Evolutionary conservation across 1,284 basidiomycete species (phyloP).

Genomic region (Schizophyllum amplum): DNA sequence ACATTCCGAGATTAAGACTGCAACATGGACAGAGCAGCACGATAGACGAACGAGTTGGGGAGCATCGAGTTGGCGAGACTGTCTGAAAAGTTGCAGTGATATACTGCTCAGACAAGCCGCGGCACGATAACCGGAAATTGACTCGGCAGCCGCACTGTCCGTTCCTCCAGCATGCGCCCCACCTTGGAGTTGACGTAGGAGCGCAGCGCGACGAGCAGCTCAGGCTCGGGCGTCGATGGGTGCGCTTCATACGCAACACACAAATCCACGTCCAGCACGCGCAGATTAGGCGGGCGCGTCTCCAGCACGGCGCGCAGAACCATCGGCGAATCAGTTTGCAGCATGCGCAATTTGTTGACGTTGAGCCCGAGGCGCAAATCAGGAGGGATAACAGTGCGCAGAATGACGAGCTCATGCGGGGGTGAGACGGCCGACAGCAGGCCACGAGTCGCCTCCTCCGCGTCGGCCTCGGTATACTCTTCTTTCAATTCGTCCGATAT

Average conservation of each 20-base stretch:
- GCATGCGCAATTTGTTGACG: neutral
- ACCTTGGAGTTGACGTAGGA: neutral
- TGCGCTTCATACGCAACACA: neutral
- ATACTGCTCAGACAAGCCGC: too few relatives aligned
- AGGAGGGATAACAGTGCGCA: neutral
- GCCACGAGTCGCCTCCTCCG: neutral
- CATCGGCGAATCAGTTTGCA: neutral
- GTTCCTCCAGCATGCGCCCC: neutral
- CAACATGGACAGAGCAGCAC: too few relatives aligned
- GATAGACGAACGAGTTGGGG: too few relatives aligned
- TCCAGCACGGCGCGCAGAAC: neutral
- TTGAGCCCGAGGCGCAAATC: neutral
- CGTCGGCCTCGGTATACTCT: neutral
- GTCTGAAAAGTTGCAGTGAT: too few relatives aligned
- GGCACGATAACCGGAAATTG: neutral
- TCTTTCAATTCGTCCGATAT: too few relatives aligned
- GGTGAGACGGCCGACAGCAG: neutral
- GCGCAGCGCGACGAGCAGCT: neutral
- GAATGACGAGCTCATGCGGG: neutral
- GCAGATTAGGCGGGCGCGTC: neutral
- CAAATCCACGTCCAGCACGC: neutral
- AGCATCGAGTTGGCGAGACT: too few relatives aligned
- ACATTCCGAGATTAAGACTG: too few relatives aligned
- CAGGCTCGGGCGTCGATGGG: too few relatives aligned
- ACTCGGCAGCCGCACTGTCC: neutral